Evolutionary conservation across 495 filamentous ascomycete genomes (phyloP), one percentile per base, ranked within the genome.

Genomic region (Annulohypoxylon moriforme): DNA sequence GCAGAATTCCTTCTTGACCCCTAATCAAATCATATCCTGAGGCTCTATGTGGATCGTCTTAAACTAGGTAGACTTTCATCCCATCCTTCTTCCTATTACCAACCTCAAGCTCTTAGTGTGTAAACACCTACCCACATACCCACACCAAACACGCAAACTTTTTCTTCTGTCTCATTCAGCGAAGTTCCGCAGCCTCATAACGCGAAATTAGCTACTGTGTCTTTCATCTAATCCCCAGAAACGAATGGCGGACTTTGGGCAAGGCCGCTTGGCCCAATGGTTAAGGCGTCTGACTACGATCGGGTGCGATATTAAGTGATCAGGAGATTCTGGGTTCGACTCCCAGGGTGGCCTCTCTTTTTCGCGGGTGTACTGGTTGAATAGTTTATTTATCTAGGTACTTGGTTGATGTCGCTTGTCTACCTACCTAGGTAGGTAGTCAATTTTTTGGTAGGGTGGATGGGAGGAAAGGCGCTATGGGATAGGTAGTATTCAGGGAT

Each of bases 271-370:
- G 57, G 57, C 62, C 62, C 57, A 71, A 71, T 66, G 68, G 68
- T 67, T 31, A 66, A 66, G 62, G 62, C 68, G 68, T 71, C 68
- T 71, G 49, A 66, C 62, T 71, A 66, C 56, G 68, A 60, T 25
- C 38, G 29, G 62, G 27, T 22, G 31, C 24, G 57, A 7, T 55
- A 3, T 25, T 4, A 27, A 11, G 20, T 61, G 34, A 63, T 69
- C 67, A 69, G 67, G 67, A 69, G 66, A 69, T 69, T 63, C 57
- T 69, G 49, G 66, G 59, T 69, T 63, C 59, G 66, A 63, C 47
- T 59, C 66, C 66, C 38, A 60, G 47, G 66, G 59, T 57, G 59
- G 59, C 60, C 59, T 63, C 40, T 22, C 53, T 38, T 68, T 57
- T 47, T 44, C n/a, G 10, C 10, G 4, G 24, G 38, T n/a, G n/a